Conservation (phyloP, 129 eudicot genomes). For the Glebionis coronaria region DNA sequence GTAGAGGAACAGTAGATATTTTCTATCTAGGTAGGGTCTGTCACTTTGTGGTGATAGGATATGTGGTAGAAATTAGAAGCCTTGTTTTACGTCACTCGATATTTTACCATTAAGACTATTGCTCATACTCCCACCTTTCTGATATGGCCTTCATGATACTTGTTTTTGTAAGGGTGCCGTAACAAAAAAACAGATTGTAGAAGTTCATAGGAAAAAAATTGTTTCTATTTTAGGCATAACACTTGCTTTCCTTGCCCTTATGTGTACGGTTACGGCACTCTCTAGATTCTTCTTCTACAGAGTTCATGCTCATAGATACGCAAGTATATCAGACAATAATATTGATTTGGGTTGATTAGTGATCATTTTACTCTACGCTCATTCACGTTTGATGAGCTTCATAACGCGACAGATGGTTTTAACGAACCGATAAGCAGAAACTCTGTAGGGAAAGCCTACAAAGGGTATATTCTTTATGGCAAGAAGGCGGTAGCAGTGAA, state of each 20-base stretch:
- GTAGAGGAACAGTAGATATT: background rate
- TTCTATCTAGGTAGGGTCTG: background rate
- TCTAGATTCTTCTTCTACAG: slow-evolving; percentile 27
- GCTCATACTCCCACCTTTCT: slow-evolving; percentile 6
- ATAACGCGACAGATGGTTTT: slow-evolving; percentile 37
- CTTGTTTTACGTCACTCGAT: background rate
- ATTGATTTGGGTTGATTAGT: background rate
- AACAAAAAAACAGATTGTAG: background rate
- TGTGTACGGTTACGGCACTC: slow-evolving; percentile 25
- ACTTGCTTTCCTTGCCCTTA: slow-evolving; percentile 21
- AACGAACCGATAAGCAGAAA: slow-evolving; percentile 27
- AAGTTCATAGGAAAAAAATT: slow-evolving; percentile 4
- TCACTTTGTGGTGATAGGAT: background rate
- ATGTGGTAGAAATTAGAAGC: slow-evolving; percentile 7
- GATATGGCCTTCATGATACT: slow-evolving; percentile 21
- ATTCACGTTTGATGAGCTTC: slow-evolving; percentile 32
- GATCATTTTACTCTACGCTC: slow-evolving; percentile 30
- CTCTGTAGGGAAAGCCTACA: slow-evolving; percentile 26
- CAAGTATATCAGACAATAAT: slow-evolving; percentile 14
- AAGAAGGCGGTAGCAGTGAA: slow-evolving; percentile 30
- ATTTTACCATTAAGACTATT: slow-evolving; percentile 5
- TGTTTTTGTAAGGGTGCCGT: slow-evolving; percentile 10
- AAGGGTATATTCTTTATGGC: slow-evolving; percentile 33
- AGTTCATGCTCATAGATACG: slow-evolving; percentile 18
- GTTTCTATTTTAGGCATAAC: slow-evolving; percentile 15